A percentile compares a stretch with the other conserved stretches of the same genome.
Evolutionary conservation across 2,329 filamentous ascomycete species (phyloP).

Genomic region (Exophiala sideris): DNA sequence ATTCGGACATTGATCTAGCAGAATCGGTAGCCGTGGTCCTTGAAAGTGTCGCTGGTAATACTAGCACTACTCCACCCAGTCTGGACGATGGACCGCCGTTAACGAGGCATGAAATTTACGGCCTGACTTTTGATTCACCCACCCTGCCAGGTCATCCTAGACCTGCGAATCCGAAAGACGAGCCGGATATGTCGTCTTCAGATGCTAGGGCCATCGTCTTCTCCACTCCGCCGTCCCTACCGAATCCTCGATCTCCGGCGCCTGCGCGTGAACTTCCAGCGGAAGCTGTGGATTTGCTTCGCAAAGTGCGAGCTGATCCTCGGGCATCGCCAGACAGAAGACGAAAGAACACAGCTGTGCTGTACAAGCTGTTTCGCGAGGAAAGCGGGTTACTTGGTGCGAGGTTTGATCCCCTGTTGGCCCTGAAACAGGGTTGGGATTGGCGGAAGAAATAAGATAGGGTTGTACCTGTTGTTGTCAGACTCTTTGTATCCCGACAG

Average conservation of each 20-base stretch:
- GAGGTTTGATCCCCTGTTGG: conserved; percentile 18
- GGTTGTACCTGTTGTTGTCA: no score
- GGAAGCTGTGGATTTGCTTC: conserved; percentile 7
- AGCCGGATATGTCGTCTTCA: neutral
- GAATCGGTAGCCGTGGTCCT: conserved; percentile 16
- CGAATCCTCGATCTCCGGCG: neutral
- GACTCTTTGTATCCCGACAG: no score
- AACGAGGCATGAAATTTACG: neutral
- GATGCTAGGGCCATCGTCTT: neutral
- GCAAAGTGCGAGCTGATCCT: neutral
- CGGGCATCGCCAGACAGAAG: neutral
- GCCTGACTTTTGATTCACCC: conserved; percentile 7
- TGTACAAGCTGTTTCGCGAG: conserved; percentile 17
- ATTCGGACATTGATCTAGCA: conserved; percentile 15
- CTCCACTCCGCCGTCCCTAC: conserved; percentile 5
- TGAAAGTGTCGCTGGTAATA: conserved; percentile 11
- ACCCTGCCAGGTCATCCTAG: neutral
- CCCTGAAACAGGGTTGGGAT: conserved; percentile 13
- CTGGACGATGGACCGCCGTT: neutral
- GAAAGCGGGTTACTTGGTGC: conserved; percentile 16
- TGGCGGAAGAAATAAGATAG: conserved; percentile 15
- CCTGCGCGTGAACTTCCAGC: conserved; percentile 3
- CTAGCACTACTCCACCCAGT: conserved; percentile 2
- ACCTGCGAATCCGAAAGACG: neutral
- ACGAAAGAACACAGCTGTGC: neutral